Evolutionary conservation across 2,329 filamentous ascomycete genomes (phyloP).

Genomic region (Fusarium scirpi): DNA sequence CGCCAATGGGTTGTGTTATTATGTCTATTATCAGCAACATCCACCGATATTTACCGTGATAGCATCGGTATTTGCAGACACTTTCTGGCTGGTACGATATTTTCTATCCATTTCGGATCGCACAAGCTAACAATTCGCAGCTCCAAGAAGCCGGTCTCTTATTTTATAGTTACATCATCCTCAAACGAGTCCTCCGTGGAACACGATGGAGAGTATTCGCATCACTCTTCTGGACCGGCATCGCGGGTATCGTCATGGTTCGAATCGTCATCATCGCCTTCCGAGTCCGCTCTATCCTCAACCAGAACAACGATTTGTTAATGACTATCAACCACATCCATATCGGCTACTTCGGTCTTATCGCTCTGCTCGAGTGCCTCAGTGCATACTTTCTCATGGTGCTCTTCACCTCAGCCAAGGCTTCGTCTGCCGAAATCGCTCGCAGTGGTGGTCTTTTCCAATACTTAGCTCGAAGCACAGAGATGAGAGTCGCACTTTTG

Average conservation of each 20-base stretch:
- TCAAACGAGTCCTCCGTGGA: conserved; percentile 62
- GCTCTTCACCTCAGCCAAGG: conserved; percentile 50
- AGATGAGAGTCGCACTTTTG: conserved; percentile 53
- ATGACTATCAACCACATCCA: conserved; percentile 54
- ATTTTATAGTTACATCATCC: conserved; percentile 64
- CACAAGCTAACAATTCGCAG: conserved; percentile 31
- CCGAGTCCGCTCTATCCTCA: conserved; percentile 49
- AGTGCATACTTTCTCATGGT: conserved; percentile 55
- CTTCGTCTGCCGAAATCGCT: conserved; percentile 38
- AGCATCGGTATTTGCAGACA: conserved; percentile 54
- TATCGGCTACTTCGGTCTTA: conserved; percentile 55
- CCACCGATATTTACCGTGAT: conserved; percentile 43
- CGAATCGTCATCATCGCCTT: conserved; percentile 55
- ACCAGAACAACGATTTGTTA: conserved; percentile 40
- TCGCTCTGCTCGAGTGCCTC: conserved; percentile 54
- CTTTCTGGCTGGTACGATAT: conserved; percentile 54
- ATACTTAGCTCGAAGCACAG: conserved; percentile 54
- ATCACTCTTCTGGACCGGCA: conserved; percentile 67
- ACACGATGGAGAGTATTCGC: conserved; percentile 57
- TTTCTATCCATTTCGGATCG: rapidly evolving
- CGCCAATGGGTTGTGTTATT: conserved; percentile 57
- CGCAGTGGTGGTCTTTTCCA: conserved; percentile 52
- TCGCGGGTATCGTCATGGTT: conserved; percentile 63
- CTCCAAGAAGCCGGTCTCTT: conserved; percentile 58
- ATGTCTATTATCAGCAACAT: conserved; percentile 52